These are phyloP conservation scores for Vicia faba DNA, from an alignment of 306 rosid genomes.

Conservation along the genomic window DNA sequence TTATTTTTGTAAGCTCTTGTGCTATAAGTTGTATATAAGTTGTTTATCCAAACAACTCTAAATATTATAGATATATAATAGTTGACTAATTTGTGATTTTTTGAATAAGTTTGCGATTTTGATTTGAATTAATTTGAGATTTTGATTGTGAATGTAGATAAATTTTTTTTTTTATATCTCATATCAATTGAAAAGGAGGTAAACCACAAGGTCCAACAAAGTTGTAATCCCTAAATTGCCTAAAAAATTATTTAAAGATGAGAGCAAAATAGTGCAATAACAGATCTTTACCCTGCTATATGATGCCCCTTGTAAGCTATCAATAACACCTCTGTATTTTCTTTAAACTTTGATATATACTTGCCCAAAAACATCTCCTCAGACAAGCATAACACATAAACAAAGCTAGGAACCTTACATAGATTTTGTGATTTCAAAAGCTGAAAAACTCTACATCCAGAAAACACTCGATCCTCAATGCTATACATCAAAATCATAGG, in stretches of 20 bases:
- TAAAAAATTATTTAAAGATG: not conserved
- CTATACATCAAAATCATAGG: constrained; percentile 53
- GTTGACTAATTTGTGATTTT: no score
- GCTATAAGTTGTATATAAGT: no score
- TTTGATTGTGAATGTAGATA: no score
- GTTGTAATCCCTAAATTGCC: constrained; percentile 15
- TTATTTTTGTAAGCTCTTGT: no score
- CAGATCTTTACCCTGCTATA: constrained; percentile 22
- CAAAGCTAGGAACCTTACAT: constrained; percentile 35
- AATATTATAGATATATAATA: no score
- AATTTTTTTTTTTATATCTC: no score
- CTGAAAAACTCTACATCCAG: constrained; percentile 56
- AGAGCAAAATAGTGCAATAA: constrained; percentile 17
- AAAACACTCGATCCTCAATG: constrained; percentile 52
- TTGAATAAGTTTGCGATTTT: no score
- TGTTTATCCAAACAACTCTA: no score
- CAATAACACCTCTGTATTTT: constrained; percentile 44
- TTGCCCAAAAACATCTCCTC: constrained; percentile 48
- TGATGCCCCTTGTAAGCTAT: constrained; percentile 44
- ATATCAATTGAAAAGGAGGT: constrained; percentile 4
- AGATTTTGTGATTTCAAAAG: constrained; percentile 40
- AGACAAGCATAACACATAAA: constrained; percentile 1
- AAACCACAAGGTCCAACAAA: constrained; percentile 2
- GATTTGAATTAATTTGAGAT: no score
- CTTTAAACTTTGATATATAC: constrained; percentile 42